phyloP scores from a whole-genome alignment of 106 monocot genomes.

The Allium cepa region DNA sequence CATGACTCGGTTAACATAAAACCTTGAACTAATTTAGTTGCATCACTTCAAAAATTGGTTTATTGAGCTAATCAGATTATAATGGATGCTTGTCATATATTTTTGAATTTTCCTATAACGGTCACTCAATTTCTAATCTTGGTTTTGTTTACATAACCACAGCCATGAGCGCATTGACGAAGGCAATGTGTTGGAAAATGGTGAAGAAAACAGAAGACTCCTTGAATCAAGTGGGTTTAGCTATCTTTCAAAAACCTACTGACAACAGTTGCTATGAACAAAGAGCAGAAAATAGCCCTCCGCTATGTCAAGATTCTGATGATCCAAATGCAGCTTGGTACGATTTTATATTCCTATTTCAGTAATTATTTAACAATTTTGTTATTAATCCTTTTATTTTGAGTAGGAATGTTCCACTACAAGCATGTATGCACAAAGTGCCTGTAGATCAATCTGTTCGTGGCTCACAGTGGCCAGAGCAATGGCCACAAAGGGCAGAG shows the following conservation, averaged over 20 bases:
- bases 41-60: too few species aligned
- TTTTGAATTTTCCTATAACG: too few species aligned
- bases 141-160: too few species aligned
- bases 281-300: conserved; percentile 47
- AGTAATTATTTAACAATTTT: neutral
- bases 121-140: too few species aligned
- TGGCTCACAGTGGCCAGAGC: conserved; percentile 50
- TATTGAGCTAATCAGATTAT: too few species aligned
- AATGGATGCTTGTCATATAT: too few species aligned
- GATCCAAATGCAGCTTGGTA: conserved; percentile 89
- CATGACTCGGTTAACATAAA: too few species aligned
- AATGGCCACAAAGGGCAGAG: conserved; percentile 49
- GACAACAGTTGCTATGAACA: conserved; percentile 73
- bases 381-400: neutral
- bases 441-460: conserved; percentile 23
- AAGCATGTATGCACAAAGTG: conserved; percentile 65
- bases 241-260: conserved; percentile 72
- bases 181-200: conserved; percentile 84
- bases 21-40: too few species aligned
- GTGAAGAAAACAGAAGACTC: conserved; percentile 59
- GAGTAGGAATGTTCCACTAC: conserved; percentile 45
- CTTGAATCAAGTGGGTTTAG: conserved; percentile 58
- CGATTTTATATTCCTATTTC: neutral
- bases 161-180: conserved; percentile 73
- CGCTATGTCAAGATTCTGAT: conserved; percentile 70